phyloP scores from a whole-genome alignment of 768 basidiomycete species.

The Pleurotus djamor region DNA sequence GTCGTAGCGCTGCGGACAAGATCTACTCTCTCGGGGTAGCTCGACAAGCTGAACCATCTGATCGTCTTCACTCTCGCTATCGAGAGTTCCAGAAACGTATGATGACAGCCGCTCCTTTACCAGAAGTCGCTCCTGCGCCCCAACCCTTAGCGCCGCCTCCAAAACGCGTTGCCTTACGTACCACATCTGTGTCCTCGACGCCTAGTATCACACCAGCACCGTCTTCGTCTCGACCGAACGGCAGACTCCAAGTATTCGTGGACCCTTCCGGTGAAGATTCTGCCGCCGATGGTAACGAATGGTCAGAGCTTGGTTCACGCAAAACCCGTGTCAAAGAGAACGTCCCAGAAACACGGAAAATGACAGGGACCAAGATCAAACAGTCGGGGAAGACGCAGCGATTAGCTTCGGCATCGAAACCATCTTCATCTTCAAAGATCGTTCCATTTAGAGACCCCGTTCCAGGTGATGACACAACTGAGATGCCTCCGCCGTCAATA shows the following conservation, averaged over 20 bases:
- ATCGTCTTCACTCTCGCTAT: slow-evolving; percentile 75
- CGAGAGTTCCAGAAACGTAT: slow-evolving; percentile 90
- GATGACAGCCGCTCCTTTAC: slow-evolving; percentile 52
- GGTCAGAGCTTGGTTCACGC: slow-evolving; percentile 75
- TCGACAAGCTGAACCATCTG: slow-evolving; percentile 76
- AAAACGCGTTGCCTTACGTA: slow-evolving; percentile 30
- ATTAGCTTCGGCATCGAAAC: slow-evolving; percentile 30
- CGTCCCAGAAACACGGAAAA: slow-evolving; percentile 64
- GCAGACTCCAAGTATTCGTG: slow-evolving; percentile 67
- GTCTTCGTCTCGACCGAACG: slow-evolving; percentile 23
- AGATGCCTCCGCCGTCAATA: slow-evolving; percentile 39
- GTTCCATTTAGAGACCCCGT: slow-evolving; percentile 63
- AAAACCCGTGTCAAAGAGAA: slow-evolving; percentile 82
- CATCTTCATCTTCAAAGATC: slow-evolving; percentile 47
- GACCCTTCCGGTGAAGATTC: slow-evolving; percentile 59
- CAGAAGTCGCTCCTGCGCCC: slow-evolving; percentile 33
- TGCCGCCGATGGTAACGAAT: slow-evolving; percentile 42
- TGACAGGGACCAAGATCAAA: slow-evolving; percentile 63
- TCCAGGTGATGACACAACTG: slow-evolving; percentile 27
- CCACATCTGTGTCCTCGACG: slow-evolving; percentile 36
- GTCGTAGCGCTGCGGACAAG: slow-evolving; percentile 87
- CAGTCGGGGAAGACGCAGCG: slow-evolving; percentile 59
- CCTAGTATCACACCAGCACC: slow-evolving; percentile 34
- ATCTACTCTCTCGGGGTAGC: slow-evolving; percentile 88
- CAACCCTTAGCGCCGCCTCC: slow-evolving; percentile 28